Conservation (phyloP, 1,284 basidiomycete genomes). For the Flammula alnicola region DNA sequence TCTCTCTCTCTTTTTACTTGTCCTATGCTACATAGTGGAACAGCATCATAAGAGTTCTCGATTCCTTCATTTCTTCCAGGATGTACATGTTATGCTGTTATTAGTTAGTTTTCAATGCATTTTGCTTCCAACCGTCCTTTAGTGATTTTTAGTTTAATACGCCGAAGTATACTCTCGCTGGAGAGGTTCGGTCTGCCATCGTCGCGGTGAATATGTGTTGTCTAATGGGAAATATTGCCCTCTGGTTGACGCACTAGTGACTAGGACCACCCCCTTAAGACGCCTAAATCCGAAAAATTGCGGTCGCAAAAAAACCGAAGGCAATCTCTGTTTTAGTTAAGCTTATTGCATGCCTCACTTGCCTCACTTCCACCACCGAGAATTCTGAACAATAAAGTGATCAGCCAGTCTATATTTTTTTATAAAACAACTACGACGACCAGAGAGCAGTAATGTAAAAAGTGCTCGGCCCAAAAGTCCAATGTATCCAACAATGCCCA, state of each 20-base stretch:
- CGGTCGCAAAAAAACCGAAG: no score
- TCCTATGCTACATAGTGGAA: conserved; percentile 1
- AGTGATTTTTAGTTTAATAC: conserved; percentile 3
- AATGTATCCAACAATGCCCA: conserved; percentile 11
- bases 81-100: conserved; percentile 10
- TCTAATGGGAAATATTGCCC: no score
- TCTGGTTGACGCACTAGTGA: no score
- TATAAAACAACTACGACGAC: conserved; percentile 7
- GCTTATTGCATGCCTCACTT: no score
- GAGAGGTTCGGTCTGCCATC: no score
- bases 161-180: background rate
- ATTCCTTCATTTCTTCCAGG: conserved; percentile 3
- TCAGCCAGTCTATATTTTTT: conserved; percentile 9
- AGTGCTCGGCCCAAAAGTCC: conserved; percentile 18
- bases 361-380: no score
- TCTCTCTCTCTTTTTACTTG: background rate
- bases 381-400: background rate
- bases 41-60: conserved; percentile 1
- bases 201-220: no score
- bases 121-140: conserved; percentile 5
- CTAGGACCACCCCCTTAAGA: no score
- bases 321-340: no score
- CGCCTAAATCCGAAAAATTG: no score
- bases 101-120: conserved; percentile 1
- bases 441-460: conserved; percentile 2